These are phyloP conservation scores for Microthyrium microscopicum DNA, from an alignment of 2,329 filamentous ascomycete species.

Conservation along the genomic window DNA sequence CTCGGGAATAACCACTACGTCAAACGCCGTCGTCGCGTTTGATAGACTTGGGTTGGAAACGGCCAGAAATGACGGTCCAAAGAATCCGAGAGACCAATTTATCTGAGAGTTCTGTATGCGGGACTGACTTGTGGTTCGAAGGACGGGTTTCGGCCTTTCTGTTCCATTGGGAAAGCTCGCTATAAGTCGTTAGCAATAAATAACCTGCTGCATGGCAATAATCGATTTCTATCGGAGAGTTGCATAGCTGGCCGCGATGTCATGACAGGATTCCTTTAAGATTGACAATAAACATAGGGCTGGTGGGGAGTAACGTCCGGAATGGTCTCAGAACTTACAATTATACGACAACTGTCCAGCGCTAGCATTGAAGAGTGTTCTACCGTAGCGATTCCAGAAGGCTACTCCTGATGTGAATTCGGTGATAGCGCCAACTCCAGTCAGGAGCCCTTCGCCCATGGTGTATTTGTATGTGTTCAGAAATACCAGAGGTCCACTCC, in stretches of 20 bases:
- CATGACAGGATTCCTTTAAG: too few relatives aligned
- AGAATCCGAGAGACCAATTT: conserved; percentile 36
- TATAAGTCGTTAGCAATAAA: too few relatives aligned
- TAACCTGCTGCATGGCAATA: too few relatives aligned
- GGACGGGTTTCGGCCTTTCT: conserved; percentile 29
- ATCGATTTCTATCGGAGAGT: too few relatives aligned
- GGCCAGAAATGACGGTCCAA: conserved; percentile 28
- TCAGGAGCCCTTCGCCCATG: conserved; percentile 27
- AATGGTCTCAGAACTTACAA: too few relatives aligned
- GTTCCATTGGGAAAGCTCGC: conserved; percentile 29
- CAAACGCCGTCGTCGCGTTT: conserved; percentile 25
- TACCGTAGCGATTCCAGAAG: conserved; percentile 39
- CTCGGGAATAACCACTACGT: conserved; percentile 35
- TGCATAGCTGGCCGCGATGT: too few relatives aligned
- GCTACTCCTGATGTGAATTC: conserved; percentile 33
- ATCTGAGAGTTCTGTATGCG: conserved; percentile 39
- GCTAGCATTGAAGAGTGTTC: conserved; percentile 34
- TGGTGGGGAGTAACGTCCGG: too few relatives aligned
- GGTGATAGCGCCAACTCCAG: conserved; percentile 32
- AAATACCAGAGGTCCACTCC: conserved; percentile 33
- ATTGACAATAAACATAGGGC: too few relatives aligned
- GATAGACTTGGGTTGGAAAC: conserved; percentile 22
- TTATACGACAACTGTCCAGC: conserved; percentile 33
- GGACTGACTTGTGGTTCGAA: conserved; percentile 37
- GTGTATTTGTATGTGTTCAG: conserved; percentile 35